phyloP scores from a whole-genome alignment of 176 grass and related monocot species.

The Pontederia paniculata region DNA sequence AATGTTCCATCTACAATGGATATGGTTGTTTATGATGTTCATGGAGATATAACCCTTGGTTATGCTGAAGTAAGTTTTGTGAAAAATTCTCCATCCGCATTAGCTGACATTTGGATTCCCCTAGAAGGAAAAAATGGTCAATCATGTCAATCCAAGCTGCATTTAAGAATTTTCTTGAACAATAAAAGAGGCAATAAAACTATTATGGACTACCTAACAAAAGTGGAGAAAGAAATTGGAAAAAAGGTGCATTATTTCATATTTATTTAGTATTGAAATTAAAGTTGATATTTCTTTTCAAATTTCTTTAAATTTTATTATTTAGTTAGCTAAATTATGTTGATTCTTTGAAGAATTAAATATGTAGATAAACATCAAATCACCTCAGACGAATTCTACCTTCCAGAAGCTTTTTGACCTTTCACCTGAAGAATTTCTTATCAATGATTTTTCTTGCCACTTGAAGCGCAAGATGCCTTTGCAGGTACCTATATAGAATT shows the following conservation, averaged over 20 bases:
- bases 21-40: slow-evolving; percentile 87
- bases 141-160: slow-evolving; percentile 74
- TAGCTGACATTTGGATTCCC: slow-evolving; percentile 86
- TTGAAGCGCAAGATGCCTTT: slow-evolving; percentile 82
- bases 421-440: slow-evolving; percentile 89
- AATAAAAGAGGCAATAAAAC: slow-evolving; percentile 65
- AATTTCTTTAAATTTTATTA: background rate
- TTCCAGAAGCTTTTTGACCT: slow-evolving; percentile 92
- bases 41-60: slow-evolving; percentile 73
- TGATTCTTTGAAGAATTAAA: slow-evolving; percentile 18
- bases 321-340: slow-evolving; percentile 22
- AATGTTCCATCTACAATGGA: slow-evolving; percentile 80
- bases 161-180: slow-evolving; percentile 79
- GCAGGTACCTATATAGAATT: slow-evolving; percentile 47
- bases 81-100: slow-evolving; percentile 73
- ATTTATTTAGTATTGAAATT: no score
- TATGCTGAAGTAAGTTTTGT: slow-evolving; percentile 91
- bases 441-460: slow-evolving; percentile 88
- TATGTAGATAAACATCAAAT: slow-evolving; percentile 66
- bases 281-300: no score
- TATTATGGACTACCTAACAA: slow-evolving; percentile 61
- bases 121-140: slow-evolving; percentile 78
- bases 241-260: slow-evolving; percentile 57
- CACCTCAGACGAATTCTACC: slow-evolving; percentile 67
- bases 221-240: slow-evolving; percentile 97